Evolutionary conservation across 2,329 filamentous ascomycete genomes (phyloP), one percentile per base, ranked within the genome.

Genomic region (Cytospora piceae): DNA sequence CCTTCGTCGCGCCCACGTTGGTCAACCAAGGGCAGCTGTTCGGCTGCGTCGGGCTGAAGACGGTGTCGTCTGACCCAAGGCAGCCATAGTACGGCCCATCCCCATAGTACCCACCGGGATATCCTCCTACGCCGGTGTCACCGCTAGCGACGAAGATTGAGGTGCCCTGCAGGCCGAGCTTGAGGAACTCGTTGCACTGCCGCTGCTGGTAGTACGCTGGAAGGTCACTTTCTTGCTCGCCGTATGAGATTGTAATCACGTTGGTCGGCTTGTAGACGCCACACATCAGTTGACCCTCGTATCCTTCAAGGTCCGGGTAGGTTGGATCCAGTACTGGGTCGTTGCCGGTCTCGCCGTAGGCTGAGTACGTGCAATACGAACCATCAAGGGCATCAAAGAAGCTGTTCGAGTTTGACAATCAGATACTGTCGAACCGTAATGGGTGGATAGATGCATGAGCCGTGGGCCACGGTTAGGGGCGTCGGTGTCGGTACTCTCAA

Each of bases 171-270:
- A 83, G 76, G 6, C 78, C 81, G 0, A 86, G 79, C 72, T 86
- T 85, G 71, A 85, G 76, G 69, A 83, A 82, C 73, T 83, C 80
- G 62, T 77, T 75, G 73, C 82, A 83, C 71, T 82, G 80, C 14
- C 80, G 77, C 68, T 82, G 76, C 69, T 85, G 82, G 74, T 89
- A 89, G 68, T 75, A 77, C 6, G 79, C 74, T 0, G 85, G 85
- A 24, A 87, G 77, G 27, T 82, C 82, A 6, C 76, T 74, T 73
- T 88, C 85, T 53, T 81, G 78, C 52, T 81, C 81, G 56, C 84
- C 84, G 71, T 87, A 87, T 4, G 81, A 84, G 69, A 88, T 83
- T 46, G 79, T 81, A 67, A 86, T 80, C 8, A 87, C 84, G 68
- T 86, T 85, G 12, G 85, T 83, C 2, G 84, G 82, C 69, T 81